Conservation (phyloP, 2,329 filamentous ascomycete species). For the Graphiopsis chlorocephala region DNA sequence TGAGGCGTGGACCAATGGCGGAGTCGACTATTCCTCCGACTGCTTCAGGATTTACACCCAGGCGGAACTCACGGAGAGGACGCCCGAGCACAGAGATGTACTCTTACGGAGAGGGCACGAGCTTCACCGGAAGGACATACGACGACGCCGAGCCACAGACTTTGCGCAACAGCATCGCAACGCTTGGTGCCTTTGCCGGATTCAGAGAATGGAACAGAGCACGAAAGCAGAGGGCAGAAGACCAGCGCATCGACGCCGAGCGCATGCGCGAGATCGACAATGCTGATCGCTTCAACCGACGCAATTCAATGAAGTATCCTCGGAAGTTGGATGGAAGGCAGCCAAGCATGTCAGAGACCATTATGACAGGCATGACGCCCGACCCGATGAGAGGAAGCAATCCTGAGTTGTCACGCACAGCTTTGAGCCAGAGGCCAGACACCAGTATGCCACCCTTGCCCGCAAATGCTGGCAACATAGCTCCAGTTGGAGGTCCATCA, state of each 20-base stretch:
- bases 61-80: slow-evolving; percentile 5
- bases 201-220: slow-evolving; percentile 45
- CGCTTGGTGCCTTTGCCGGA: slow-evolving; percentile 32
- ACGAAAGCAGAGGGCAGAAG: slow-evolving; percentile 56
- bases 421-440: slow-evolving; percentile 23
- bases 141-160: slow-evolving; percentile 32
- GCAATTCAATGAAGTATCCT: slow-evolving; percentile 30
- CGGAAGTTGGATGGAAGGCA: slow-evolving; percentile 29
- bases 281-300: slow-evolving; percentile 35
- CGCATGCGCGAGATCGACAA: slow-evolving; percentile 48
- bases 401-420: slow-evolving; percentile 42
- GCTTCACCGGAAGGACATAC: slow-evolving; percentile 30
- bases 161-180: slow-evolving; percentile 49
- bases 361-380: slow-evolving; percentile 30
- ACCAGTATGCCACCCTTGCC: slow-evolving; percentile 35
- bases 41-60: slow-evolving; percentile 16
- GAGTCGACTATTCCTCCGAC: slow-evolving; percentile 33
- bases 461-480: slow-evolving; percentile 30
- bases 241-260: slow-evolving; percentile 58
- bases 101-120: slow-evolving; percentile 36
- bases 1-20: slow-evolving; percentile 1
- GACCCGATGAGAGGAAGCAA: slow-evolving; percentile 45
- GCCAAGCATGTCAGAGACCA: slow-evolving; percentile 30
- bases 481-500: neutral
- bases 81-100: slow-evolving; percentile 17